Percentiles rank a stretch among this genome's conserved stretches.
phyloP scores from a whole-genome alignment of 768 basidiomycete genomes.

The Rhizopogon roseolus region DNA sequence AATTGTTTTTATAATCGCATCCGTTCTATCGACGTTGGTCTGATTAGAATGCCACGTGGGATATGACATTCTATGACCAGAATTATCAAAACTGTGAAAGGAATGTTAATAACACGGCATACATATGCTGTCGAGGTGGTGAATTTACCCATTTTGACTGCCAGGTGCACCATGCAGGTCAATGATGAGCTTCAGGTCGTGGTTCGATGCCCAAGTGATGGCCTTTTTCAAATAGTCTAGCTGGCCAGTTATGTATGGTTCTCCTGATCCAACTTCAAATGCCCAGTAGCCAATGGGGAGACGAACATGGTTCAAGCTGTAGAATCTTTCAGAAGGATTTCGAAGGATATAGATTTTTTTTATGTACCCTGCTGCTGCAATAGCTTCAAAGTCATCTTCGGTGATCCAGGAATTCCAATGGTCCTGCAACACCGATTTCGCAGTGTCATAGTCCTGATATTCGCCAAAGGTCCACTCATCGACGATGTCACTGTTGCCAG shows the following conservation, averaged over 20 bases:
- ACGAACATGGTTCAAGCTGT: slow-evolving; percentile 59
- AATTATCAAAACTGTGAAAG: slow-evolving; percentile 63
- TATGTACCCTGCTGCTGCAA: slow-evolving; percentile 26
- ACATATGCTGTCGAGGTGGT: neutral
- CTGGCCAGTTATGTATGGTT: slow-evolving; percentile 38
- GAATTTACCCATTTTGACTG: slow-evolving; percentile 42
- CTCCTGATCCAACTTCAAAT: slow-evolving; percentile 35
- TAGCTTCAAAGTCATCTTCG: slow-evolving; percentile 60
- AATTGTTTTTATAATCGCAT: slow-evolving; percentile 54
- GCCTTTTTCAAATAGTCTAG: slow-evolving; percentile 39
- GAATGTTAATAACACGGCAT: slow-evolving; percentile 3
- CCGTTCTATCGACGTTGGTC: slow-evolving; percentile 41
- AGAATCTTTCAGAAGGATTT: slow-evolving; percentile 13
- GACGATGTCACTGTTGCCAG: slow-evolving; percentile 35
- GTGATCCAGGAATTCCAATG: slow-evolving; percentile 77
- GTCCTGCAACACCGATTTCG: slow-evolving; percentile 51
- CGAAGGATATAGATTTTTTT: neutral
- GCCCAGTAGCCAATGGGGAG: slow-evolving; percentile 59
- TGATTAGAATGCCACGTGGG: slow-evolving; percentile 50
- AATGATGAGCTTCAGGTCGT: slow-evolving; percentile 44
- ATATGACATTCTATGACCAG: slow-evolving; percentile 53
- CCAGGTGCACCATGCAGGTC: slow-evolving; percentile 54
- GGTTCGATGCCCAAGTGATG: slow-evolving; percentile 35
- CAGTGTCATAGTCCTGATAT: slow-evolving; percentile 36
- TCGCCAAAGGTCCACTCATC: slow-evolving; percentile 52